phyloP scores from a whole-genome alignment of 2,329 filamentous ascomycete species.

The Cercospora zeae-maydis region DNA sequence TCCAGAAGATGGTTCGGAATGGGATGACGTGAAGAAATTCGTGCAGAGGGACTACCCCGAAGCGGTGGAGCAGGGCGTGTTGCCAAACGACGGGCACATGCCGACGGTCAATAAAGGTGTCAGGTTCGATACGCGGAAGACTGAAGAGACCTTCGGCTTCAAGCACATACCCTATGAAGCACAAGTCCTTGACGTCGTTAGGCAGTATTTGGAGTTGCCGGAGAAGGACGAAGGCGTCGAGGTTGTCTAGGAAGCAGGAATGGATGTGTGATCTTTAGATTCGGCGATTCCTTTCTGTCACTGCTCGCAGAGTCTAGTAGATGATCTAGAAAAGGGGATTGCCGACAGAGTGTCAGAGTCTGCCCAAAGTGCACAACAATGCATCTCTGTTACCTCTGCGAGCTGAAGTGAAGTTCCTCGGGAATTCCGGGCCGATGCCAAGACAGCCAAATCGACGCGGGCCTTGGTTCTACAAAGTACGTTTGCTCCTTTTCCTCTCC shows the following conservation, averaged over 20 bases:
- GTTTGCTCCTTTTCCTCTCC: background rate
- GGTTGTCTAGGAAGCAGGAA: background rate
- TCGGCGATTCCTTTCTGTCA: background rate
- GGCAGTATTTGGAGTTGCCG: constrained; percentile 11
- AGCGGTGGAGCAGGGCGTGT: constrained; percentile 12
- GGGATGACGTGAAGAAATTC: constrained; percentile 21
- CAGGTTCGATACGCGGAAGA: constrained; percentile 9
- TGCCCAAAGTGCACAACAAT: background rate
- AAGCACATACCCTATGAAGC: constrained; percentile 11
- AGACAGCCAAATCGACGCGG: background rate
- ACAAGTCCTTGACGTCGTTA: constrained; percentile 9
- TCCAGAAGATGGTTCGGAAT: constrained; percentile 19
- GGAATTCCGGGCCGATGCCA: background rate
- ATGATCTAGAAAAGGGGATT: too few relatives aligned
- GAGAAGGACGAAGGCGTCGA: constrained; percentile 3
- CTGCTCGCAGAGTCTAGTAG: too few relatives aligned
- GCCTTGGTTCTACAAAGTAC: background rate
- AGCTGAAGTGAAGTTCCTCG: background rate
- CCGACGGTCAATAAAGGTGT: background rate
- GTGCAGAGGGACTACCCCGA: constrained; percentile 9
- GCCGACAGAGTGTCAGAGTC: background rate
- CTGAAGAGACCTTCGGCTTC: constrained; percentile 13
- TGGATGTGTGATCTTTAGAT: background rate
- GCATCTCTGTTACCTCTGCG: background rate
- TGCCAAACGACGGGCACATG: constrained; percentile 18